A percentile compares a stretch with the other conserved stretches of the same genome.
Conservation (phyloP, 345 rosid species). For the Mercurialis annua region DNA sequence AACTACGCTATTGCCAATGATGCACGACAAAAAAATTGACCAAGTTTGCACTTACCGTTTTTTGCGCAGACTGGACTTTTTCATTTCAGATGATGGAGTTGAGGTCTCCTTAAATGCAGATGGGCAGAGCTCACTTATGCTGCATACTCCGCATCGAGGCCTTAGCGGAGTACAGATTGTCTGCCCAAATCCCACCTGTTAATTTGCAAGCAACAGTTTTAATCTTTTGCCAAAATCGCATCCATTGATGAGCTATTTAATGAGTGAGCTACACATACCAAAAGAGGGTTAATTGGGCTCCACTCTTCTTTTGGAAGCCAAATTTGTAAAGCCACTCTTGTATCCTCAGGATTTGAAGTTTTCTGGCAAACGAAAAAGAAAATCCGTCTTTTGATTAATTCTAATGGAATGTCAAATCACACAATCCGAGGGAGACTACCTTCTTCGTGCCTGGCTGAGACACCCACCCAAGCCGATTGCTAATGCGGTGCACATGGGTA, state of each 20-base stretch:
- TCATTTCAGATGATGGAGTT: conserved; percentile 45
- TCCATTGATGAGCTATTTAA: not conserved
- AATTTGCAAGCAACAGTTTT: not conserved
- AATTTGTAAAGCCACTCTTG: conserved; percentile 73
- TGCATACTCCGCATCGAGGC: conserved; percentile 69
- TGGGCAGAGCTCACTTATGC: conserved; percentile 61
- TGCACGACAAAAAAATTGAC: too few species aligned
- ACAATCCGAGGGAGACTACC: conserved; percentile 30
- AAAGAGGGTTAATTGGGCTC: conserved; percentile 84
- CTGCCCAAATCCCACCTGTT: conserved; percentile 92
- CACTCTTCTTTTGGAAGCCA: conserved; percentile 98
- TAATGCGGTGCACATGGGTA: conserved; percentile 90
- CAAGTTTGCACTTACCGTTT: conserved; percentile 15
- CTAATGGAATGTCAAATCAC: not conserved
- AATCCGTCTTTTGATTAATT: not conserved
- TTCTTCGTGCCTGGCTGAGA: conserved; percentile 56
- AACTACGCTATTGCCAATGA: too few species aligned
- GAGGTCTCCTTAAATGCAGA: conserved; percentile 80
- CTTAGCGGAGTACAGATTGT: conserved; percentile 79
- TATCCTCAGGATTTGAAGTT: conserved; percentile 82
- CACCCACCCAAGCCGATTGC: conserved; percentile 97
- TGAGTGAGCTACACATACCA: conserved; percentile 43
- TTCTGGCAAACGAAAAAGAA: conserved; percentile 36
- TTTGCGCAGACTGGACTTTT: conserved; percentile 37
- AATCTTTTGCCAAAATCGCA: too few species aligned